These are phyloP conservation scores for Pseudevernia furfuracea DNA, from an alignment of 495 filamentous ascomycete genomes.

Conservation along the genomic window DNA sequence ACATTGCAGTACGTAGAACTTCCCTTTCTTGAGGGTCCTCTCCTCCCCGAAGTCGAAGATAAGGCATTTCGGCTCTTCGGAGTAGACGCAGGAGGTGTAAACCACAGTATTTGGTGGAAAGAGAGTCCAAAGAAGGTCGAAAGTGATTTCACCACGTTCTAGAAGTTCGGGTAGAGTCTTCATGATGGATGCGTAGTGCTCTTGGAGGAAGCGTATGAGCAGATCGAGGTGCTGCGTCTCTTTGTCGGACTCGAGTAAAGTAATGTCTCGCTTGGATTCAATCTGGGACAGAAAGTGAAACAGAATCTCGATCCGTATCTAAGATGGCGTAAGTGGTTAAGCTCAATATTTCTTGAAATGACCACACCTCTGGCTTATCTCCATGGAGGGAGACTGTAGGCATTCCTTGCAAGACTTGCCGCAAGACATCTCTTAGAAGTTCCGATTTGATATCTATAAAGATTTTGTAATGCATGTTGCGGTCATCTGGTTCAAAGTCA, in stretches of 20 bases:
- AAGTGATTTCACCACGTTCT: constrained; percentile 37
- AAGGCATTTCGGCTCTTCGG: constrained; percentile 32
- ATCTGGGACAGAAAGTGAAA: constrained; percentile 34
- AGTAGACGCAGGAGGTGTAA: constrained; percentile 39
- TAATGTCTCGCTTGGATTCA: constrained; percentile 17
- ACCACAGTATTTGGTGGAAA: constrained; percentile 37
- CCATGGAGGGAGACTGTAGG: constrained; percentile 32
- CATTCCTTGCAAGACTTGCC: constrained; percentile 28
- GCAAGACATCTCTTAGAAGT: constrained; percentile 30
- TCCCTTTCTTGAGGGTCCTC: constrained; percentile 26
- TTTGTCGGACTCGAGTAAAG: constrained; percentile 6
- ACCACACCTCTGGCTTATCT: constrained; percentile 23
- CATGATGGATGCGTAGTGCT: constrained; percentile 31
- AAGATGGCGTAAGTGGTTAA: neutral
- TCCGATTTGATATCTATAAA: constrained; percentile 26
- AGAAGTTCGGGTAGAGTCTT: constrained; percentile 36
- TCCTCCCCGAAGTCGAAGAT: constrained; percentile 28
- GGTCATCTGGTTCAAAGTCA: constrained; percentile 8
- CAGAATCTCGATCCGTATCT: constrained; percentile 25
- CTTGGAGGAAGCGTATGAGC: constrained; percentile 36
- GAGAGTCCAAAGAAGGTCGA: constrained; percentile 41
- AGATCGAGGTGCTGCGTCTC: constrained; percentile 32
- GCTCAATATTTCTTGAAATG: neutral
- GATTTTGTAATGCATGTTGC: constrained; percentile 24
- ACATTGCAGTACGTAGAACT: constrained; percentile 33